These are phyloP conservation scores for Cubamyces lactineus DNA, from an alignment of 768 basidiomycete species.

Conservation along the genomic window DNA sequence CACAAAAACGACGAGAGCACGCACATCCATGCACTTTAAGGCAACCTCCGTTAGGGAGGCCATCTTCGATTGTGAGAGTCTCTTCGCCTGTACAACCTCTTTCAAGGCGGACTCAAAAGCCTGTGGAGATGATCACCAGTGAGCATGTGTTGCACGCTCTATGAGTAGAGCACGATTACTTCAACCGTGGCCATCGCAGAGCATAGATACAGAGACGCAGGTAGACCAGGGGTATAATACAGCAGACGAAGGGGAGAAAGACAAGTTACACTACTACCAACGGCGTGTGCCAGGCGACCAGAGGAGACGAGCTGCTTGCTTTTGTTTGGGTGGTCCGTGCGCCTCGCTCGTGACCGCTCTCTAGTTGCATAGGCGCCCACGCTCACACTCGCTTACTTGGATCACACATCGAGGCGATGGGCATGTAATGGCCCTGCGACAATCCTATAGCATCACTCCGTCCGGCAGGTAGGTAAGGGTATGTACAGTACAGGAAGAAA, in stretches of 20 bases:
- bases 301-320: conserved; percentile 9
- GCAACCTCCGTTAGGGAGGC: conserved; percentile 73
- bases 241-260: conserved; percentile 1
- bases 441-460: background rate
- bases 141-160: background rate
- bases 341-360: conserved; percentile 16
- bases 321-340: conserved; percentile 28
- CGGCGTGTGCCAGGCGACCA: background rate
- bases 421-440: background rate
- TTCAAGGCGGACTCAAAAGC: conserved; percentile 81
- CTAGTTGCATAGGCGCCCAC: background rate
- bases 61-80: conserved; percentile 89
- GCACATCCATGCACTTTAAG: conserved; percentile 76
- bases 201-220: conserved; percentile 1
- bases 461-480: conserved; percentile 10
- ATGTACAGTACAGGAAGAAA: conserved; percentile 3
- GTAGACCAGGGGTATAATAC: conserved; percentile 1
- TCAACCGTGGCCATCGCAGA: conserved; percentile 18
- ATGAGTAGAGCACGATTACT: background rate
- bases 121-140: conserved; percentile 42
- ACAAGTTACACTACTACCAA: background rate
- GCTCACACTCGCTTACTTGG: no score
- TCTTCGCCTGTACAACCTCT: conserved; percentile 80
- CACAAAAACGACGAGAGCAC: conserved; percentile 29
- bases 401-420: background rate